Evolutionary conservation across 768 basidiomycete species (phyloP).

Genomic region (Agaricus bisporus): DNA sequence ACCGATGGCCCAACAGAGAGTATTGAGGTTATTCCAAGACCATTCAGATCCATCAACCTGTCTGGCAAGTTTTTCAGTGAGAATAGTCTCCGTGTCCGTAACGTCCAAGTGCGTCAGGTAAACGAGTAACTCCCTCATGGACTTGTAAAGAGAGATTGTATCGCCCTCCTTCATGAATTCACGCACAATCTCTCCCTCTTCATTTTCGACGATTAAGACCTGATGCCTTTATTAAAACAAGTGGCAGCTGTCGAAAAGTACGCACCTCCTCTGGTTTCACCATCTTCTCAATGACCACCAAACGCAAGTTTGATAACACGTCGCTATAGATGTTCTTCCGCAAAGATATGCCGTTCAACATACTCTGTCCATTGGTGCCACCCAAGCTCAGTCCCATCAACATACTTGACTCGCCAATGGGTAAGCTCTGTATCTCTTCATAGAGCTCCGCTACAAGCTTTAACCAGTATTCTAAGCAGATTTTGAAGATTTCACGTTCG

Average conservation of each 20-base stretch:
- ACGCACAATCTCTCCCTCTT: constrained; percentile 98
- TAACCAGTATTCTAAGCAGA: constrained; percentile 96
- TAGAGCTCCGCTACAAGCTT: constrained; percentile 96
- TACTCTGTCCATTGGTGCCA: constrained; percentile 52
- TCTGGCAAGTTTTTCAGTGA: constrained; percentile 95
- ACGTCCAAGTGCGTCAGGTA: constrained; percentile 98
- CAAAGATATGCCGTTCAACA: constrained; percentile 73
- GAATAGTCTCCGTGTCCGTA: constrained; percentile 90
- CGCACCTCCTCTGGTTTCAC: constrained; percentile 97
- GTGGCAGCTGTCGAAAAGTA: constrained; percentile 8
- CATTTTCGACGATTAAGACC: constrained; percentile 98
- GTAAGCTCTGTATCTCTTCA: constrained; percentile 91
- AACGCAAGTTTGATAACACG: constrained; percentile 85
- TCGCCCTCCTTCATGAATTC: constrained; percentile 99
- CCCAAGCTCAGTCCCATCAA: constrained; percentile 89
- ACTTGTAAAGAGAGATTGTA: constrained; percentile 98
- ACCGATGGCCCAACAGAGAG: constrained; percentile 99
- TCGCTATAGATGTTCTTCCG: constrained; percentile 95
- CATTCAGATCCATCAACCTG: constrained; percentile 98
- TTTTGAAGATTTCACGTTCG: constrained; percentile 98
- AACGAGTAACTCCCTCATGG: constrained; percentile 95
- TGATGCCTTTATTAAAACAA: constrained; percentile 22
- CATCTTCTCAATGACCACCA: constrained; percentile 98
- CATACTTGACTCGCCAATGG: constrained; percentile 79
- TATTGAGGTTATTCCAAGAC: constrained; percentile 99